Percentiles rank a stretch among this genome's conserved stretches.
phyloP scores from a whole-genome alignment of 2,329 filamentous ascomycete genomes.

The Boeremia lycopersici region DNA sequence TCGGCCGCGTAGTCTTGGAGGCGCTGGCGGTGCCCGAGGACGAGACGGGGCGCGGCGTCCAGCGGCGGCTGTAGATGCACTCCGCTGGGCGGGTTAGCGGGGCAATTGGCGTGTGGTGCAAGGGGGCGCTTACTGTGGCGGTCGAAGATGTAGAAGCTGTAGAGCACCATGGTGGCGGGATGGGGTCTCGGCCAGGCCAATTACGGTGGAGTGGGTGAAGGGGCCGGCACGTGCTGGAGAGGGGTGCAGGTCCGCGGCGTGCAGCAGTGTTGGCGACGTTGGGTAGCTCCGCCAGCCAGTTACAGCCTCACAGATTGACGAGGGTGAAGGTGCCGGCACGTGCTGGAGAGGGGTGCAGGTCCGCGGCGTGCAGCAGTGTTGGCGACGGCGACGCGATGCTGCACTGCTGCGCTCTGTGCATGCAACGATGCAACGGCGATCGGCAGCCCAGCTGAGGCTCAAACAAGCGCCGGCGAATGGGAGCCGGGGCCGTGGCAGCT shows the following conservation, averaged over 20 bases:
- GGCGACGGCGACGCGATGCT: not conserved
- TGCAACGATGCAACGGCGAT: not conserved
- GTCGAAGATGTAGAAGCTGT: conserved; percentile 99
- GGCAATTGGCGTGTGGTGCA: not conserved
- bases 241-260: no score
- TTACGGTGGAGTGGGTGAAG: conserved; percentile 7
- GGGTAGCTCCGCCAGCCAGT: not conserved
- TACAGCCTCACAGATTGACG: no score
- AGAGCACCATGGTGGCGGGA: conserved; percentile 75
- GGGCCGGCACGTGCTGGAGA: conserved; percentile 6
- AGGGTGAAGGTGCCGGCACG: conserved; percentile 13
- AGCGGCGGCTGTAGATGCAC: conserved; percentile 93
- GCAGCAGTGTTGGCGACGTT: no score
- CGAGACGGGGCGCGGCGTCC: conserved; percentile 64
- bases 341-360: conserved; percentile 6
- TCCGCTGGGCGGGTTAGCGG: conserved; percentile 66
- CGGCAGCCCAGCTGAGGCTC: not conserved
- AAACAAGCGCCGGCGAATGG: not conserved
- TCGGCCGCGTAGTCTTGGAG: conserved; percentile 55
- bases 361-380: no score
- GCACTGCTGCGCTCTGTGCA: not conserved
- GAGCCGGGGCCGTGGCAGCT: not conserved
- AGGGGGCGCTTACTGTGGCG: conserved; percentile 75
- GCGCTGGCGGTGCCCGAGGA: conserved; percentile 29
- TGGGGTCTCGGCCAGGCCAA: not conserved